These are phyloP conservation scores for Chernovozyma aurita DNA, from an alignment of 1,139 yeast genomes.

Conservation along the genomic window DNA sequence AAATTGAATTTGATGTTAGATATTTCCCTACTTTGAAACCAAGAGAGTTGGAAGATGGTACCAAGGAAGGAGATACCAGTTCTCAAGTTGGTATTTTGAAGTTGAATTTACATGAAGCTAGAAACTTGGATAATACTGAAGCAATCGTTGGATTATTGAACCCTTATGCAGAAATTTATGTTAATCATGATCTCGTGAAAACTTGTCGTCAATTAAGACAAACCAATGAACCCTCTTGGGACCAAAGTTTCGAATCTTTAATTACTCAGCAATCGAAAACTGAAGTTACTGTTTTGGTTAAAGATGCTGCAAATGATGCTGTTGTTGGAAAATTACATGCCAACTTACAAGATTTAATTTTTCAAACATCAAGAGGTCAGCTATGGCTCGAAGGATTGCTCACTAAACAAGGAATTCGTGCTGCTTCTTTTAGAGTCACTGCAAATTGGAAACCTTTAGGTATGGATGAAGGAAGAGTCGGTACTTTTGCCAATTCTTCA, in stretches of 20 bases:
- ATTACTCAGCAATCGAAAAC: conserved; percentile 57
- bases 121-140: conserved; percentile 58
- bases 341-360: conserved; percentile 49
- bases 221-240: conserved; percentile 71
- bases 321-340: conserved; percentile 53
- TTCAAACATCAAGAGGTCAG: conserved; percentile 50
- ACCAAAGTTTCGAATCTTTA: conserved; percentile 56
- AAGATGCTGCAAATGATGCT: conserved; percentile 48
- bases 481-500: conserved; percentile 47
- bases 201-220: conserved; percentile 58
- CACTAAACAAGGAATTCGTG: conserved; percentile 23
- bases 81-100: conserved; percentile 70
- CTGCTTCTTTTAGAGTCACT: conserved; percentile 48
- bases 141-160: conserved; percentile 68
- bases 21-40: conserved; percentile 59
- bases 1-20: conserved; percentile 54
- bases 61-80: conserved; percentile 45
- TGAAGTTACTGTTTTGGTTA: conserved; percentile 48
- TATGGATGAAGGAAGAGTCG: conserved; percentile 45
- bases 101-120: conserved; percentile 67
- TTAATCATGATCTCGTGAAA: conserved; percentile 51
- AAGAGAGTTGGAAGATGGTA: conserved; percentile 45
- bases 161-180: conserved; percentile 63
- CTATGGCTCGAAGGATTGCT: conserved; percentile 47
- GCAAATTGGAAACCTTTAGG: conserved; percentile 73